Conservation (phyloP, 768 basidiomycete species). For the Serpula lacrymans region DNA sequence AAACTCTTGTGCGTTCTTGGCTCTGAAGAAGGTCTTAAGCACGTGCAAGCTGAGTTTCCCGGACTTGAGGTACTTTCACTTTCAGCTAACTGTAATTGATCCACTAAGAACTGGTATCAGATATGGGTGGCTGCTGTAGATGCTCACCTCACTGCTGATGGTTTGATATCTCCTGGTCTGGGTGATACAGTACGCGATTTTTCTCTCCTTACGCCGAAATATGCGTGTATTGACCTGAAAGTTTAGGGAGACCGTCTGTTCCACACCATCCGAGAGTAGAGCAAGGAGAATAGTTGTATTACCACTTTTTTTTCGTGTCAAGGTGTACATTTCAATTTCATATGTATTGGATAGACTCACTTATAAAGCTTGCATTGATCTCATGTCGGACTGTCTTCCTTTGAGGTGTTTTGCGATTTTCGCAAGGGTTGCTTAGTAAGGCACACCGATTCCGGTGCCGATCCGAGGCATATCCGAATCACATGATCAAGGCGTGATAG, state of each 20-base stretch:
- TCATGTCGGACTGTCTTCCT: too few relatives aligned
- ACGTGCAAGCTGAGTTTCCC: conserved; percentile 66
- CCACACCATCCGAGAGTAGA: conserved; percentile 55
- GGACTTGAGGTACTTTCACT: conserved; percentile 64
- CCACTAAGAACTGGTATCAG: conserved; percentile 33
- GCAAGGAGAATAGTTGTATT: background rate
- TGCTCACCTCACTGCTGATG: conserved; percentile 62
- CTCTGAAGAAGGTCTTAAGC: conserved; percentile 66
- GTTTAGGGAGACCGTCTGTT: conserved; percentile 80
- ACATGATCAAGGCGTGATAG: conserved; percentile 28
- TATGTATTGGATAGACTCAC: too few relatives aligned
- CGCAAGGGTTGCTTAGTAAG: too few relatives aligned
- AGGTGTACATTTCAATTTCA: conserved; percentile 9
- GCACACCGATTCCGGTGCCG: background rate
- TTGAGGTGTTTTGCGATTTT: too few relatives aligned
- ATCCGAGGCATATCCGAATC: conserved; percentile 6
- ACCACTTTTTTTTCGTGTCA: background rate
- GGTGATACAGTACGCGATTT: conserved; percentile 74
- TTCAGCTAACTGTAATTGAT: background rate
- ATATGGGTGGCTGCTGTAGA: conserved; percentile 89
- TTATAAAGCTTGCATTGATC: too few relatives aligned
- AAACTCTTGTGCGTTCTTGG: conserved; percentile 83
- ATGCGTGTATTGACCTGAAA: conserved; percentile 4
- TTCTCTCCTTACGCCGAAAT: background rate
- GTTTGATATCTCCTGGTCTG: conserved; percentile 85